phyloP scores from a whole-genome alignment of 306 rosid species.

The Pterocarpus macrocarpus region DNA sequence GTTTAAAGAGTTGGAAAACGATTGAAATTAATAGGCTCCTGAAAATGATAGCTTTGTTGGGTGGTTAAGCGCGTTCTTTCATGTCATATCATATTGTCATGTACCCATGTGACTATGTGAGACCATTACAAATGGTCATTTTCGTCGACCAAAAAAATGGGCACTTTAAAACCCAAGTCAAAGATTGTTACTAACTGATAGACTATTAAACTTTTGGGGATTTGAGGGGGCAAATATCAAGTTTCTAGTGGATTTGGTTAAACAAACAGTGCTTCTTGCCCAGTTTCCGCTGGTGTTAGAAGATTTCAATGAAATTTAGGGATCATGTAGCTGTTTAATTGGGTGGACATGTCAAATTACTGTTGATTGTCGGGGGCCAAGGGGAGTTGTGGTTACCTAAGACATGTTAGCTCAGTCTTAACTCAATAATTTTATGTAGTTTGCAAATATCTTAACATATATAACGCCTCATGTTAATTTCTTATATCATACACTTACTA shows the following conservation, averaged over 20 bases:
- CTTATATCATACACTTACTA: slow-evolving; percentile 1
- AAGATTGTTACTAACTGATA: slow-evolving; percentile 43
- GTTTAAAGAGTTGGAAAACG: slow-evolving; percentile 6
- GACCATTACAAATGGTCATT: slow-evolving; percentile 15
- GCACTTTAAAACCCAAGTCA: slow-evolving; percentile 53
- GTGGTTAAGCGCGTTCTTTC: slow-evolving; percentile 43
- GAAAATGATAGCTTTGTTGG: slow-evolving; percentile 38
- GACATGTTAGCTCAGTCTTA: not conserved
- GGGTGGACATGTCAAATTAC: slow-evolving; percentile 20
- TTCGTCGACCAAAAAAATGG: not conserved
- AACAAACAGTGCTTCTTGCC: slow-evolving; percentile 6
- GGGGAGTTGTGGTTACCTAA: not conserved
- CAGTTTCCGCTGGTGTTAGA: slow-evolving; percentile 20
- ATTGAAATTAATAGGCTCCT: slow-evolving; percentile 28
- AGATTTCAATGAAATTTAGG: slow-evolving; percentile 47
- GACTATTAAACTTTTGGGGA: slow-evolving; percentile 23
- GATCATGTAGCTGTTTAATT: slow-evolving; percentile 14
- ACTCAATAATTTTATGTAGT: not conserved
- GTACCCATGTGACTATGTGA: slow-evolving; percentile 32
- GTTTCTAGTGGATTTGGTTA: slow-evolving; percentile 47
- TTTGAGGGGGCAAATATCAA: slow-evolving; percentile 38
- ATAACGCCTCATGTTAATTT: not conserved
- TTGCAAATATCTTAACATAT: not conserved
- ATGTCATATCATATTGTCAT: not conserved
- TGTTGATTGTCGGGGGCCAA: slow-evolving; percentile 21